These are phyloP conservation scores for Phialophora chinensis DNA, from an alignment of 2,329 filamentous ascomycete genomes.

Conservation along the genomic window DNA sequence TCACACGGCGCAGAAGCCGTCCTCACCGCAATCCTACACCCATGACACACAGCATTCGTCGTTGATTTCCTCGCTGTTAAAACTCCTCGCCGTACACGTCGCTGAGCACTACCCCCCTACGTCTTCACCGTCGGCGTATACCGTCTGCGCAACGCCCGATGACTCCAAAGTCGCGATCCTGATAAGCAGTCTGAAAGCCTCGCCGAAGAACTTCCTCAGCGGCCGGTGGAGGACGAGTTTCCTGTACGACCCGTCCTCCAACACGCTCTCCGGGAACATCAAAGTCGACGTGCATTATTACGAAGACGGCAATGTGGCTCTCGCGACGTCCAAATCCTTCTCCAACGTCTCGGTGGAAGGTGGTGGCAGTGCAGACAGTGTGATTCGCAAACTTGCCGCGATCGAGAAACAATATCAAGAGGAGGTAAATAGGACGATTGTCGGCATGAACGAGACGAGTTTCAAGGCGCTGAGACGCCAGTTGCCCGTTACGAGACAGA, in stretches of 20 bases:
- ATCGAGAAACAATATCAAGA: conserved; percentile 94
- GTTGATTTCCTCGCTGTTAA: conserved; percentile 76
- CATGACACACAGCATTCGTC: conserved; percentile 78
- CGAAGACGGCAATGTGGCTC: conserved; percentile 95
- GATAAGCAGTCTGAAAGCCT: conserved; percentile 95
- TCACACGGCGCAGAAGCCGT: conserved; percentile 85
- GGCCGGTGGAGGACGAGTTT: conserved; percentile 94
- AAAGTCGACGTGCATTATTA: conserved; percentile 99
- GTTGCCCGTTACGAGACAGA: conserved; percentile 93
- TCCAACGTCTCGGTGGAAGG: conserved; percentile 26
- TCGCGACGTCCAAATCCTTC: conserved; percentile 77
- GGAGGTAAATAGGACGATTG: conserved; percentile 90
- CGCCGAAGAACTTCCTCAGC: conserved; percentile 98
- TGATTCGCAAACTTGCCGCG: conserved; percentile 77
- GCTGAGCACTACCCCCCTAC: conserved; percentile 87
- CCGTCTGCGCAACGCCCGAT: conserved; percentile 54
- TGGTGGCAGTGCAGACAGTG: conserved; percentile 64
- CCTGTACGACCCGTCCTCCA: conserved; percentile 72
- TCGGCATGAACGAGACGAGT: conserved; percentile 84
- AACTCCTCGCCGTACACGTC: conserved; percentile 75
- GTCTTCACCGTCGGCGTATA: conserved; percentile 76
- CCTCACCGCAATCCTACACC: conserved; percentile 76
- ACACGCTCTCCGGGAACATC: conserved; percentile 75
- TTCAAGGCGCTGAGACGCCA: conserved; percentile 94
- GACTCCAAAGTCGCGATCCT: conserved; percentile 79